Base-by-base conservation (phyloP, 345 rosid genomes). In the Corymbia maculata region DNA sequence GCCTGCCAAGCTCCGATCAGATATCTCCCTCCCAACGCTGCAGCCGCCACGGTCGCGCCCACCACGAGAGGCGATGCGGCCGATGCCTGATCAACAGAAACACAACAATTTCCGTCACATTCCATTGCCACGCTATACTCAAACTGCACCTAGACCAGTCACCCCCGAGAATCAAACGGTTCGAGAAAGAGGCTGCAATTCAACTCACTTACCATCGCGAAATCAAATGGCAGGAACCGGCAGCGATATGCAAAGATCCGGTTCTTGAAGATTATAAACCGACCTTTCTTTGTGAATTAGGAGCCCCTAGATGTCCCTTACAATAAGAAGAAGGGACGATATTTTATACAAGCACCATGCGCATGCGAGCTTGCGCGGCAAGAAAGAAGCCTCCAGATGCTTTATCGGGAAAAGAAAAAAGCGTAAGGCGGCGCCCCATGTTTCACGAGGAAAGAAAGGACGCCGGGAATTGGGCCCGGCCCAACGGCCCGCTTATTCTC, bases 1-100 rank as follows among this genome's bases (percentile, higher is more conserved):
- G 93, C 92, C 51, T 89, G 89, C 92, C 94, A 92, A 9, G 94
- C 91, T 88, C 45, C 70, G 50, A 93, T 88, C 50, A 88, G 45
- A 61, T 47, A 89, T 87, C 89, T 91, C 30, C 92, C 94, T 24
- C 90, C 90, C 85, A 87, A 68, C 15, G 92, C 94, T 11, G 92
- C 89, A 2, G 92, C 92, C 45, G 92, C 92, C 28, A 90, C 91
- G 17, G 89, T 85, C 32, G 88, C 26, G 4, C 90, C 94, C 9
- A 75, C 28, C 87, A 91, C 88, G 32, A 92, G 32, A 4, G 93
- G 90, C 22, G 91, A 47, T 1, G 86, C 47, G 26, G 36, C 49
- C 26, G 49, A 36, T 75, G 80, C 57, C 89, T 79, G 89, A 82
- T 82, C 42, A 87, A 24, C 24, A 50, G 6, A 64, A 36, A 50